Conservation (phyloP, 305 asterid genomes). For the Andrographis paniculata region DNA sequence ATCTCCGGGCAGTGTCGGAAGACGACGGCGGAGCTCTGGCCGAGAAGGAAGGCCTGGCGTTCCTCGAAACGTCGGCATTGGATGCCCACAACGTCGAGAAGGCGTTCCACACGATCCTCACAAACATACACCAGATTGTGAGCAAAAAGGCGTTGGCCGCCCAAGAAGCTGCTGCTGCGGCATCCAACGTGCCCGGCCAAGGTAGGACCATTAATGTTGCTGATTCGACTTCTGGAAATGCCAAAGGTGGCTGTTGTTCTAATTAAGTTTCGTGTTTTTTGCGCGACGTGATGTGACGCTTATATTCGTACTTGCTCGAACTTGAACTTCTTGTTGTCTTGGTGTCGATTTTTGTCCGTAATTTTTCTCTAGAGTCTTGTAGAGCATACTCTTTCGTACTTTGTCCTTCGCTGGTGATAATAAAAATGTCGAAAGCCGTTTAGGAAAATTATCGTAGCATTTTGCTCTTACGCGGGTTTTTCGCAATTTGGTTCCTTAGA, state of each 20-base stretch:
- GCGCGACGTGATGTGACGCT: no score
- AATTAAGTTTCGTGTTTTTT: no score
- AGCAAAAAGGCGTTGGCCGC: slow-evolving; percentile 8
- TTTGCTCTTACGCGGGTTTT: no score
- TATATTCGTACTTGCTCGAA: no score
- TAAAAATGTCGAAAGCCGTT: no score
- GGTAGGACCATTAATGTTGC: slow-evolving; percentile 19
- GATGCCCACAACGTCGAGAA: slow-evolving; percentile 2
- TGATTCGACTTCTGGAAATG: slow-evolving; percentile 13
- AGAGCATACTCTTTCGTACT: no score
- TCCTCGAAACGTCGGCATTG: slow-evolving; percentile 9
- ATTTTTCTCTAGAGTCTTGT: no score
- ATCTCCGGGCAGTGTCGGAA: slow-evolving; percentile 1
- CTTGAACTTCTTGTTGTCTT: no score
- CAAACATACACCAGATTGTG: background rate
- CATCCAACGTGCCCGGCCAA: slow-evolving; percentile 16
- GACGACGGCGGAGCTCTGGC: slow-evolving; percentile 1
- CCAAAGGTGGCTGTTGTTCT: slow-evolving; percentile 20
- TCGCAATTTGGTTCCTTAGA: no score
- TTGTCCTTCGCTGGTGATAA: no score
- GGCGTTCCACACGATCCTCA: background rate
- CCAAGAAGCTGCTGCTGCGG: slow-evolving; percentile 4
- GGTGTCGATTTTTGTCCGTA: no score
- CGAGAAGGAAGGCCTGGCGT: slow-evolving; percentile 9
- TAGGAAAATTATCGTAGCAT: no score